phyloP scores from a whole-genome alignment of 2,329 filamentous ascomycete genomes.

The Neofusicoccum laricinum region DNA sequence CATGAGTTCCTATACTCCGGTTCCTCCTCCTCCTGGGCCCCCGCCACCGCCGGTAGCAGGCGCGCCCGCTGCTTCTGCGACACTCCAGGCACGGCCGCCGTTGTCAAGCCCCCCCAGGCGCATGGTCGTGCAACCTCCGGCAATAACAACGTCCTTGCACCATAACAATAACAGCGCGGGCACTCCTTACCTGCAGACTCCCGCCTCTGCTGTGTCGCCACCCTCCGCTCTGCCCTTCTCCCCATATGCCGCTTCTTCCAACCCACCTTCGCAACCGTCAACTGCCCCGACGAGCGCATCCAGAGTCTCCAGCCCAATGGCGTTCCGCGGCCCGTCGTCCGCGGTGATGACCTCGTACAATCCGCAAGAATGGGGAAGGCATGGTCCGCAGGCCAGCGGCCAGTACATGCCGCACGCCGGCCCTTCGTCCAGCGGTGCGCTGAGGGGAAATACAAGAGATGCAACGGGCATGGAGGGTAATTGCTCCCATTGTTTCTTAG shows the following conservation, averaged over 20 bases:
- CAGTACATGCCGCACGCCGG: constrained; percentile 24
- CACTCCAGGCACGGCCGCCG: neutral
- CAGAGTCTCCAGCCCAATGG: constrained; percentile 33
- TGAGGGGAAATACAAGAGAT: constrained; percentile 23
- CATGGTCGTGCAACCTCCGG: constrained; percentile 40
- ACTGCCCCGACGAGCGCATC: constrained; percentile 33
- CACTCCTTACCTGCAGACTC: constrained; percentile 35
- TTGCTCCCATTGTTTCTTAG: constrained; percentile 5
- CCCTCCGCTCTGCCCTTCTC: constrained; percentile 36
- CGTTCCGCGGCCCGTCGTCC: constrained; percentile 29
- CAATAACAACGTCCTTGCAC: constrained; percentile 39
- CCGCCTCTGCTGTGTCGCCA: constrained; percentile 32
- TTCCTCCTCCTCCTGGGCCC: constrained; percentile 15
- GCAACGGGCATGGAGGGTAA: constrained; percentile 48
- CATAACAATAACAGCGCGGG: constrained; percentile 26
- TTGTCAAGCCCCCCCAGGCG: constrained; percentile 27
- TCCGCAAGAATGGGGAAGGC: constrained; percentile 48
- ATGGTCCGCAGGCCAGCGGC: constrained; percentile 10
- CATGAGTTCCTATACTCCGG: constrained; percentile 8
- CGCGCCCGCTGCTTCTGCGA: constrained; percentile 8
- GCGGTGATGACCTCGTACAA: constrained; percentile 41
- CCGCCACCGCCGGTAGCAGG: constrained; percentile 10
- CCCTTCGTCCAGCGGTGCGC: constrained; percentile 32
- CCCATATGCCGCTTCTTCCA: constrained; percentile 28
- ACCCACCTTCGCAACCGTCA: constrained; percentile 22